Conservation (phyloP, 345 rosid genomes). For the Abelmoschus esculentus region DNA sequence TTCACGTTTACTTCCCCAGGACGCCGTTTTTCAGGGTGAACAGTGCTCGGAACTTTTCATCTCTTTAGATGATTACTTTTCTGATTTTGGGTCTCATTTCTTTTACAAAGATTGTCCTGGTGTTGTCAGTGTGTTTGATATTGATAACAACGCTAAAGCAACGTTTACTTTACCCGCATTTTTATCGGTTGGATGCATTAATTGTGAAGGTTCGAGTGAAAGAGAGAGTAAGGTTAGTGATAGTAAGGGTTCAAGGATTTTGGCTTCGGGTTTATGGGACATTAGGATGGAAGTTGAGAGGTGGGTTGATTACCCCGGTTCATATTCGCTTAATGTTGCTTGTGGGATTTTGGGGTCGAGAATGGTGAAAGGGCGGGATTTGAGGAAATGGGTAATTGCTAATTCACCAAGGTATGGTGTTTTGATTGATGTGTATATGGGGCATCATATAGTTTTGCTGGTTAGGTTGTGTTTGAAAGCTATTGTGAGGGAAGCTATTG, state of each 20-base stretch:
- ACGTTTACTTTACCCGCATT: conserved; percentile 46
- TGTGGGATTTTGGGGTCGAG: conserved; percentile 31
- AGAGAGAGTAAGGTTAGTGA: conserved; percentile 14
- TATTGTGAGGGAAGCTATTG: conserved; percentile 52
- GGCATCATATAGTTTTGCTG: conserved; percentile 58
- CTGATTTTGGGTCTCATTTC: conserved; percentile 35
- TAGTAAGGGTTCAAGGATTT: conserved; percentile 18
- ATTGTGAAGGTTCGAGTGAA: conserved; percentile 27
- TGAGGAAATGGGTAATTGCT: conserved; percentile 50
- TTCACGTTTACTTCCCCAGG: conserved; percentile 2
- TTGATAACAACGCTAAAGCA: conserved; percentile 21
- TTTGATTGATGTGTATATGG: conserved; percentile 55
- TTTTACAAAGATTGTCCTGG: conserved; percentile 66
- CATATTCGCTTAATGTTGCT: conserved; percentile 43
- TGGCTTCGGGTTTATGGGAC: conserved; percentile 60
- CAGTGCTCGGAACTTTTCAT: conserved; percentile 36
- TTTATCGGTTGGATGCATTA: conserved; percentile 46
- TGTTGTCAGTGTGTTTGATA: conserved; percentile 38
- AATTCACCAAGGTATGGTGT: conserved; percentile 59
- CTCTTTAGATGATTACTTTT: conserved; percentile 42
- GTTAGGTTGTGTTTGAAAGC: conserved; percentile 58
- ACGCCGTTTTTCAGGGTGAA: conserved; percentile 10
- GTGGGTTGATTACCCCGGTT: conserved; percentile 58
- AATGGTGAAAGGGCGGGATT: conserved; percentile 22
- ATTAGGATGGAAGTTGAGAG: conserved; percentile 47